Evolutionary conservation across 2,329 filamentous ascomycete species (phyloP).

Genomic region (Xylaria sp.): DNA sequence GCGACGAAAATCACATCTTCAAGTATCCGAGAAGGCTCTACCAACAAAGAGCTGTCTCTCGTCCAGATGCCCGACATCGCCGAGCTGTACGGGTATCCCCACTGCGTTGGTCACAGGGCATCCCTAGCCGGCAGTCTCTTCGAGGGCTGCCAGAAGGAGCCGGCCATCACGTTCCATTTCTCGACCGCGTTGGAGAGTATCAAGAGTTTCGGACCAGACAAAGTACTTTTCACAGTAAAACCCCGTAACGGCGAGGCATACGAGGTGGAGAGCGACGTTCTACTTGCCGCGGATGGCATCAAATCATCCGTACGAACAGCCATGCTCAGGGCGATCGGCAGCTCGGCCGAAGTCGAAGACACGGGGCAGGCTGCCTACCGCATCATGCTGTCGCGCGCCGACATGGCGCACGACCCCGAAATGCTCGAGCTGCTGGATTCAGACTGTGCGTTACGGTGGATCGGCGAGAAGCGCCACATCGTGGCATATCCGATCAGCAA

Average conservation of each 20-base stretch:
- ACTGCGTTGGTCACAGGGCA: constrained; percentile 82
- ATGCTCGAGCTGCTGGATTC: constrained; percentile 73
- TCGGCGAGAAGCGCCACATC: constrained; percentile 79
- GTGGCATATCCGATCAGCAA: constrained; percentile 80
- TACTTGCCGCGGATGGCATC: constrained; percentile 67
- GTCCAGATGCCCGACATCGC: constrained; percentile 76
- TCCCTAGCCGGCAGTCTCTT: constrained; percentile 77
- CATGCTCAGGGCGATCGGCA: constrained; percentile 65
- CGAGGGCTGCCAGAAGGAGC: constrained; percentile 73
- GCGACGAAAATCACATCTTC: constrained; percentile 77
- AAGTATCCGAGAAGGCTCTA: constrained; percentile 78
- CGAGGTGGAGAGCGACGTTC: constrained; percentile 63
- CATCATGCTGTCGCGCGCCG: constrained; percentile 76
- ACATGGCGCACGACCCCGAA: constrained; percentile 75
- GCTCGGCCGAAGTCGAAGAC: constrained; percentile 68
- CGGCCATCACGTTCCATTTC: constrained; percentile 76
- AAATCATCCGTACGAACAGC: constrained; percentile 63
- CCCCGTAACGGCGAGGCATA: constrained; percentile 67
- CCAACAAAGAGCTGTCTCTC: constrained; percentile 75
- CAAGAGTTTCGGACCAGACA: constrained; percentile 65
- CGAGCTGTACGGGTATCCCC: constrained; percentile 76
- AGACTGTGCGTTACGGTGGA: constrained; percentile 78
- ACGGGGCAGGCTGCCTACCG: constrained; percentile 83
- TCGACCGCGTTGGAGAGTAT: constrained; percentile 66
- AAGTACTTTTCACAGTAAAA: constrained; percentile 67